phyloP scores from a whole-genome alignment of 805 yeast genomes.

The Vanderwaltozyma yarrowii region DNA sequence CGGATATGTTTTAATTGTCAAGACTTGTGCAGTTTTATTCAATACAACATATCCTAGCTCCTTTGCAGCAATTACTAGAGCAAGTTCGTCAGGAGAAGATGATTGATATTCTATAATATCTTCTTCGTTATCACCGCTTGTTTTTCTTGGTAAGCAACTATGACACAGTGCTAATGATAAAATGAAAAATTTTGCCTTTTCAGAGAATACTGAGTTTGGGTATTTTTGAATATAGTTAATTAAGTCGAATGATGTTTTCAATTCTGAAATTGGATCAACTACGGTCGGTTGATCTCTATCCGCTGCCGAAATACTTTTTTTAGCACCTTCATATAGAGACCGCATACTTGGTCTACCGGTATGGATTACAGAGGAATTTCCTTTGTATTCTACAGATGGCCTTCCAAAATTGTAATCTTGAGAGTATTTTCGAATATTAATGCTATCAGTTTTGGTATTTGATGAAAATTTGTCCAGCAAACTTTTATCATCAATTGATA shows the following conservation, averaged over 20 bases:
- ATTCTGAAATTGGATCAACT: background rate
- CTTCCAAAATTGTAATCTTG: too few relatives aligned
- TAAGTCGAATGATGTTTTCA: constrained; percentile 54
- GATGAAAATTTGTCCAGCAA: constrained; percentile 7
- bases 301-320: constrained; percentile 18
- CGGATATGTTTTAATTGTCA: constrained; percentile 73
- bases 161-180: constrained; percentile 81
- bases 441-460: background rate
- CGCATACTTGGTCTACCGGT: constrained; percentile 53
- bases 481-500: constrained; percentile 16
- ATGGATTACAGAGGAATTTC: constrained; percentile 32
- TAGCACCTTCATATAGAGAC: constrained; percentile 20
- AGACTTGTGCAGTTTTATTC: constrained; percentile 48
- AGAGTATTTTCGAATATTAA: too few relatives aligned
- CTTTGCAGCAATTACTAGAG: constrained; percentile 87
- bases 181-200: constrained; percentile 68
- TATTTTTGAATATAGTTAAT: constrained; percentile 58
- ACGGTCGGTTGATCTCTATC: too few relatives aligned
- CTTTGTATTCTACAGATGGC: constrained; percentile 33
- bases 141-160: constrained; percentile 68
- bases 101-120: constrained; percentile 73
- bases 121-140: constrained; percentile 18
- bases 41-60: constrained; percentile 86
- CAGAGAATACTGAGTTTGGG: constrained; percentile 62
- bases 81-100: constrained; percentile 93